Conservation (phyloP, 768 basidiomycete species). For the Mrakia frigida region DNA sequence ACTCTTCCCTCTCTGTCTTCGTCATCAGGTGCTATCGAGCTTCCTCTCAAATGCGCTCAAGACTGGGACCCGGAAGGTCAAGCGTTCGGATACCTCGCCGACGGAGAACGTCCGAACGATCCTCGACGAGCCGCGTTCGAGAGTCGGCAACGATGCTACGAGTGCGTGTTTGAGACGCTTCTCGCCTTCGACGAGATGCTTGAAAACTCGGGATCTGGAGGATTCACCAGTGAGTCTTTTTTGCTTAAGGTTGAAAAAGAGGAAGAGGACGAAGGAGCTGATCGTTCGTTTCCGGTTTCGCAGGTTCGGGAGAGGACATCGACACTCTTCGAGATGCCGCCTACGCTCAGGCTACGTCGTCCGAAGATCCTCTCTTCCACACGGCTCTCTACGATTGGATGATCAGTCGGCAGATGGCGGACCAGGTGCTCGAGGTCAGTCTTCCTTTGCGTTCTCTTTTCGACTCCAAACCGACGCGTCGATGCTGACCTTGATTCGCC, state of each 20-base stretch:
- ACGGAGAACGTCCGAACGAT: conserved; percentile 57
- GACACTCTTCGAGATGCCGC: conserved; percentile 75
- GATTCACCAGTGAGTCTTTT: background rate
- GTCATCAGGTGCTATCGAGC: conserved; percentile 70
- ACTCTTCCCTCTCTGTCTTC: background rate
- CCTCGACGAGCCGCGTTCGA: conserved; percentile 57
- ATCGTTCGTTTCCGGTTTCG: background rate
- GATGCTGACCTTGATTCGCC: too few relatives aligned
- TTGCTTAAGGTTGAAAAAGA: background rate
- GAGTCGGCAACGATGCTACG: conserved; percentile 67
- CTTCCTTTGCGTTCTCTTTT: background rate
- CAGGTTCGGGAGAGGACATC: conserved; percentile 49
- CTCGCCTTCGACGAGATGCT: conserved; percentile 64
- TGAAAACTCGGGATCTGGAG: conserved; percentile 43
- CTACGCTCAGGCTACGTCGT: conserved; percentile 75
- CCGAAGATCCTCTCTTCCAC: conserved; percentile 89
- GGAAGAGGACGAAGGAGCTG: background rate
- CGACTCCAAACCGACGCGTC: background rate
- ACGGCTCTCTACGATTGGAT: conserved; percentile 93
- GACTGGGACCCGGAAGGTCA: conserved; percentile 68
- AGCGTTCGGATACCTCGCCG: conserved; percentile 58
- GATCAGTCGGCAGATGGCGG: conserved; percentile 68
- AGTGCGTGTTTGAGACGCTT: conserved; percentile 74
- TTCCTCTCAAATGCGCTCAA: conserved; percentile 77
- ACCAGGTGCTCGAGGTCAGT: conserved; percentile 81